phyloP scores from a whole-genome alignment of 371 early-diverging fungal species.

The Apophysomyces ossiformis region DNA sequence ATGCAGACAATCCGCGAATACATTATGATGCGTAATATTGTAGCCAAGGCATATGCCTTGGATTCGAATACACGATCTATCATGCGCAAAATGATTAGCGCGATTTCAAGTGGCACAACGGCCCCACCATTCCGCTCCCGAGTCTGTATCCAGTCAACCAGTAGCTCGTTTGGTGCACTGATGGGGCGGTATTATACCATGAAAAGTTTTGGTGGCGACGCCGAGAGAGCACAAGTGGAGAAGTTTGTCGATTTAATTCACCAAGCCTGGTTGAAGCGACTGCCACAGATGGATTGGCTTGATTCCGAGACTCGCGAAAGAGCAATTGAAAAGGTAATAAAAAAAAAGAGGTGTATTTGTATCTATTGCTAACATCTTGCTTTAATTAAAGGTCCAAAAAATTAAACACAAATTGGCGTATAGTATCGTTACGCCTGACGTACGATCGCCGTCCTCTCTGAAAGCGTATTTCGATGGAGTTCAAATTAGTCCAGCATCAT shows the following conservation, averaged over 20 bases:
- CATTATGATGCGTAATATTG: slow-evolving; percentile 12
- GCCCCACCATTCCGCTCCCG: slow-evolving; percentile 47
- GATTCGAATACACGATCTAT: slow-evolving; percentile 24
- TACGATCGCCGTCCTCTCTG: slow-evolving; percentile 50
- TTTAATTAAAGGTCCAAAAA: slow-evolving; percentile 23
- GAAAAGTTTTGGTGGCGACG: slow-evolving; percentile 43
- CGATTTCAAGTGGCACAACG: slow-evolving; percentile 35
- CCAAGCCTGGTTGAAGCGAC: slow-evolving; percentile 43
- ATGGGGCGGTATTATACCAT: slow-evolving; percentile 62
- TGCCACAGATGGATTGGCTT: slow-evolving; percentile 58
- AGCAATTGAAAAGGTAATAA: slow-evolving; percentile 51
- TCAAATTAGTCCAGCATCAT: slow-evolving; percentile 32
- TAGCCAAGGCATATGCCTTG: slow-evolving; percentile 4
- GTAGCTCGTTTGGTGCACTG: slow-evolving; percentile 50
- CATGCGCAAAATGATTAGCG: slow-evolving; percentile 23
- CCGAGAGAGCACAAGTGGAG: slow-evolving; percentile 46
- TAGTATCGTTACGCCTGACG: slow-evolving; percentile 49
- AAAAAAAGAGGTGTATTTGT: background rate
- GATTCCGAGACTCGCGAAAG: slow-evolving; percentile 50
- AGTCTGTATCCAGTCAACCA: slow-evolving; percentile 46
- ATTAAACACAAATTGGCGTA: slow-evolving; percentile 55
- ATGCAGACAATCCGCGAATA: slow-evolving; percentile 17
- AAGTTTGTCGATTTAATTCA: slow-evolving; percentile 55
- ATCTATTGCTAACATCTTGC: background rate
- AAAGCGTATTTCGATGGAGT: slow-evolving; percentile 50